Conservation (phyloP, 345 rosid species). For the Acer negundo region DNA sequence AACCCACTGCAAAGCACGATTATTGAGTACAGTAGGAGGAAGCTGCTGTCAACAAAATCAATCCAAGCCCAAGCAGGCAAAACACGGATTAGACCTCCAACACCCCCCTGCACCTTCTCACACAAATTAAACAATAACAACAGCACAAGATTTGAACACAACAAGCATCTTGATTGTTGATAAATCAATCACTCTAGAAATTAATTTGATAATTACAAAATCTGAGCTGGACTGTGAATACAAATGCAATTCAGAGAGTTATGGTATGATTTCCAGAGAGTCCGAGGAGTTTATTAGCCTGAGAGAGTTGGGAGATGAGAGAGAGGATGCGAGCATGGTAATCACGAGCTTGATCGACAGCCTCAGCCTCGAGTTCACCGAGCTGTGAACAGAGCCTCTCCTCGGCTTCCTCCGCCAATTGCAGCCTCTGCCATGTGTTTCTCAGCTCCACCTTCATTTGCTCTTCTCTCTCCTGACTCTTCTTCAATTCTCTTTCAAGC, state of each 20-base stretch:
- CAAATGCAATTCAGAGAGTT: too few species aligned
- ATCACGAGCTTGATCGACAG: conserved; percentile 66
- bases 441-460: conserved; percentile 55
- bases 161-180: too few species aligned
- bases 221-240: background rate
- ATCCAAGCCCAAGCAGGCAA: too few species aligned
- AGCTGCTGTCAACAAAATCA: too few species aligned
- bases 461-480: conserved; percentile 54
- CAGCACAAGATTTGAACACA: too few species aligned
- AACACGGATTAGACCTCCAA: too few species aligned
- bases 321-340: conserved; percentile 61
- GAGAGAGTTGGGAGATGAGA: conserved; percentile 64
- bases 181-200: too few species aligned
- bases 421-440: conserved; percentile 48
- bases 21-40: too few species aligned
- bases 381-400: conserved; percentile 84
- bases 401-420: conserved; percentile 83
- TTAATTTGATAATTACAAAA: background rate
- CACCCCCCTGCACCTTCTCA: too few species aligned
- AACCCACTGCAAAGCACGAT: too few species aligned
- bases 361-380: conserved; percentile 87
- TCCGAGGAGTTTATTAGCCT: conserved; percentile 29
- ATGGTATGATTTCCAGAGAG: too few species aligned
- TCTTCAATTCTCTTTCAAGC: conserved; percentile 53
- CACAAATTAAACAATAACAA: too few species aligned